These are phyloP conservation scores for Tricharina praecox DNA, from an alignment of 495 filamentous ascomycete genomes.

Conservation along the genomic window DNA sequence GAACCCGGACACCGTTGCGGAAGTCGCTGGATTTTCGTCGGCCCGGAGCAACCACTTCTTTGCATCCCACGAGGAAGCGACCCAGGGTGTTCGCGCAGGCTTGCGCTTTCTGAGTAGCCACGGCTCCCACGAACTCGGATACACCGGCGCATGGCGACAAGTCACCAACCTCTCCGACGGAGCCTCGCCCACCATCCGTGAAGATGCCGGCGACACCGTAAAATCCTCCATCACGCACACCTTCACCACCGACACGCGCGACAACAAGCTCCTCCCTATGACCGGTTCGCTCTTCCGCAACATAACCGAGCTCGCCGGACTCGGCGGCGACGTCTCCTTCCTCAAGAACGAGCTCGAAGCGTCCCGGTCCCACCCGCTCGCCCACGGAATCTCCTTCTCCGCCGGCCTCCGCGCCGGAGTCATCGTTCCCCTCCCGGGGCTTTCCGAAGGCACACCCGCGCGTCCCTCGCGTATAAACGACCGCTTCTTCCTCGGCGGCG, in stretches of 20 bases:
- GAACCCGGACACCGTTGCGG: constrained; percentile 60
- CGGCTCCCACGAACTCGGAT: constrained; percentile 48
- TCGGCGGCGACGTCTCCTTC: constrained; percentile 82
- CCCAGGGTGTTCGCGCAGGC: constrained; percentile 64
- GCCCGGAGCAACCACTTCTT: constrained; percentile 62
- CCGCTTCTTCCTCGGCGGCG: constrained; percentile 85
- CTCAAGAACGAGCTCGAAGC: constrained; percentile 73
- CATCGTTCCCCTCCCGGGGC: constrained; percentile 39
- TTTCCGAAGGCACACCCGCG: constrained; percentile 34
- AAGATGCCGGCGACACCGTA: constrained; percentile 76
- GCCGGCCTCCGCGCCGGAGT: constrained; percentile 54
- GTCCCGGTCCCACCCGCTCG: constrained; percentile 52
- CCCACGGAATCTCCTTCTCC: constrained; percentile 45
- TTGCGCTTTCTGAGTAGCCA: constrained; percentile 51
- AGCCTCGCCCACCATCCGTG: constrained; percentile 63
- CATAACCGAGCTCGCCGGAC: constrained; percentile 64
- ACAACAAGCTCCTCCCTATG: constrained; percentile 67
- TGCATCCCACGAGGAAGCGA: constrained; percentile 80
- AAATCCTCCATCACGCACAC: constrained; percentile 74
- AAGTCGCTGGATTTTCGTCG: constrained; percentile 60
- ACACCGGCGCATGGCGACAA: constrained; percentile 73
- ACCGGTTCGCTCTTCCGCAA: constrained; percentile 62
- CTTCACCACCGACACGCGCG: constrained; percentile 59
- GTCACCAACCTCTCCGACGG: constrained; percentile 54
- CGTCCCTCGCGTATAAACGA: constrained; percentile 71